Base-by-base conservation (phyloP, 768 basidiomycete genomes). In the Lactarius indigo region DNA sequence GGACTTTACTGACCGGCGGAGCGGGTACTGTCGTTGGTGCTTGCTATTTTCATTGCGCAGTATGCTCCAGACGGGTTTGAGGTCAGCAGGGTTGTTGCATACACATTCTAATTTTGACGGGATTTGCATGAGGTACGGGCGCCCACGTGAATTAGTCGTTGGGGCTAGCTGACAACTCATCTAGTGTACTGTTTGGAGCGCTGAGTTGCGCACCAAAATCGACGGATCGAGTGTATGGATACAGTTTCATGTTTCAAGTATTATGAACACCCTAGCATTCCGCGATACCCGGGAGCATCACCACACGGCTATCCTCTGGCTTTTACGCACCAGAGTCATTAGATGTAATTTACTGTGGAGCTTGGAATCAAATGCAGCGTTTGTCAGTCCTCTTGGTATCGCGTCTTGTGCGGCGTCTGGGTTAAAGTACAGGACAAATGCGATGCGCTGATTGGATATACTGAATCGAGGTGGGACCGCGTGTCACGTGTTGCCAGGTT, bases 61-160 rank as follows among this genome's bases (percentile, higher is more conserved):
- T 64, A 64, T 31, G 57, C 63, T 7, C 41, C 62, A 23, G 66
- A 67, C 15, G 66, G 66, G 7, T 67, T 67, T 7, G 62, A 67
- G 23, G 55, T 64, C 26, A 54, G 62, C 57, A 63, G 61, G 31
- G 57, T 63, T 23, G 59, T 63, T 44, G 62, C 58, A 28, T 67
- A 67, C 50, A 67, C 66, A 3, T 67, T 67, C 61, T 67, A 30
- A 13, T 47, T 39, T 17, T 13, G 39, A 39, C 15, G 39, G 39
- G 17, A 17, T 5, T 15, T 17, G 39, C 12, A 35, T 17, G 17
- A 57, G n/a, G 35, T 57, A 35, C 23, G 57, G 12, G 57, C 35
- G 35, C 13, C 13, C 23, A 3, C 10, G n/a, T 3, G 30, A 5
- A 18, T 30, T 57, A 17, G 17, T 35, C 30, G 55, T 4, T 33